Evolutionary conservation across 2,329 filamentous ascomycete genomes (phyloP), one percentile per base, ranked within the genome.

Genomic region (Pseudonectria foliicola): DNA sequence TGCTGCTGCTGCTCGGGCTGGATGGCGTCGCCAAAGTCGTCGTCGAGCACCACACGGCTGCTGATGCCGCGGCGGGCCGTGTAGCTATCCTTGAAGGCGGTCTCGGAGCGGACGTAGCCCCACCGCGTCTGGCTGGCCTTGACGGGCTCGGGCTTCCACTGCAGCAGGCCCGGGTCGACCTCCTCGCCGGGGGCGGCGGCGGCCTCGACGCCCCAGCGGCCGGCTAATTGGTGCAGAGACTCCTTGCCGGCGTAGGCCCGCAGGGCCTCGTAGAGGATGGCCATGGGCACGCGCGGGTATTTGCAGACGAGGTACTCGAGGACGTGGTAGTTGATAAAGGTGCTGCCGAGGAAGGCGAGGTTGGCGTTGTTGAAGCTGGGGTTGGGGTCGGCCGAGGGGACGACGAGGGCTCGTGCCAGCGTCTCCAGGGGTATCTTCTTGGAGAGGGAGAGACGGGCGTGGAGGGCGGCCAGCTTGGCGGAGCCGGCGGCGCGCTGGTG

Each of bases 121-220:
- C 66, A 74, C 43, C 54, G 68, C 42, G 55, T 68, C 58, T 66
- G 60, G 32, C 64, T 55, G 14, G 67, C 54, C 13, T 69, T 67
- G 12, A 63, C 55, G 6, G 65, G 50, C 34, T 71, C 61, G 56
- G 63, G 63, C 63, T 65, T 66, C 70, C 88, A 94, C 58, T 96
- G 92, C 41, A 98, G 69, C 35, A 94, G 69, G 6, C 90, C 92
- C 0, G 89, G 82, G 58, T 98, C 92, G 37, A 96, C 89, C 64
- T 96, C 90, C 39, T 77, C 77, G 33, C 90, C 92, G 1, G 92
- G 92, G 13, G 79, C 82, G 10, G 84, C 85, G n/a, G 86, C 90
- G 28, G 71, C 66, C 59, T 96, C 90, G 12, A 96, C 79, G 63
- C 92, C 92, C 92, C 92, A 98, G 64, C 92, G 84, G 43, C 73